phyloP scores from a whole-genome alignment of 257 asterid species.

The Scutellaria galericulata region DNA sequence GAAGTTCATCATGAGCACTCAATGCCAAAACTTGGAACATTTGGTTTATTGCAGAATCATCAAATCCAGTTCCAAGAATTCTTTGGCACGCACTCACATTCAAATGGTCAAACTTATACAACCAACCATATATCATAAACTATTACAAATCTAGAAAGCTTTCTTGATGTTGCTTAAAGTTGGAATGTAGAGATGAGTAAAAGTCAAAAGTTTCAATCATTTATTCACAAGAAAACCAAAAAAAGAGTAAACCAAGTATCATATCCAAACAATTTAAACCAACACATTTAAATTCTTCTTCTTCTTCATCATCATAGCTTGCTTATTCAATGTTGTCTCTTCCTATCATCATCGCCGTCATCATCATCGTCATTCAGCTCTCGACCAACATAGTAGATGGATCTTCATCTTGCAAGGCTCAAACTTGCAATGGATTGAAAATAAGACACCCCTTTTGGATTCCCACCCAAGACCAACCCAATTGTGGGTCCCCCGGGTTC shows the following conservation, averaged over 20 bases:
- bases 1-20: not conserved
- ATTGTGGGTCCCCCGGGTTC: constrained; percentile 53
- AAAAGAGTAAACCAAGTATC: not conserved
- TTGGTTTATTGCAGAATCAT: not conserved
- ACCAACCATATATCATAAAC: not conserved
- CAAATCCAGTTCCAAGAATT: constrained; percentile 23
- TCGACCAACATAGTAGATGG: constrained; percentile 27
- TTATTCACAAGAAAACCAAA: constrained; percentile 23
- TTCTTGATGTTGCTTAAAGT: constrained; percentile 41
- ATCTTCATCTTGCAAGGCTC: constrained; percentile 44
- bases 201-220: constrained; percentile 35
- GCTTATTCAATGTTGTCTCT: constrained; percentile 10
- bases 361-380: constrained; percentile 30
- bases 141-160: not conserved
- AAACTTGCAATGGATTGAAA: constrained; percentile 45
- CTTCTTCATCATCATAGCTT: not conserved
- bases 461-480: constrained; percentile 43
- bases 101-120: constrained; percentile 8
- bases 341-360: constrained; percentile 24
- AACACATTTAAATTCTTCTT: not conserved
- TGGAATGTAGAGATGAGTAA: constrained; percentile 3
- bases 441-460: constrained; percentile 66
- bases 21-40: constrained; percentile 23
- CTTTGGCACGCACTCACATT: not conserved
- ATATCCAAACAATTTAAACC: not conserved